phyloP scores from a whole-genome alignment of 1,139 yeast species.

The Zhuliangozyma parablackwelliae region DNA sequence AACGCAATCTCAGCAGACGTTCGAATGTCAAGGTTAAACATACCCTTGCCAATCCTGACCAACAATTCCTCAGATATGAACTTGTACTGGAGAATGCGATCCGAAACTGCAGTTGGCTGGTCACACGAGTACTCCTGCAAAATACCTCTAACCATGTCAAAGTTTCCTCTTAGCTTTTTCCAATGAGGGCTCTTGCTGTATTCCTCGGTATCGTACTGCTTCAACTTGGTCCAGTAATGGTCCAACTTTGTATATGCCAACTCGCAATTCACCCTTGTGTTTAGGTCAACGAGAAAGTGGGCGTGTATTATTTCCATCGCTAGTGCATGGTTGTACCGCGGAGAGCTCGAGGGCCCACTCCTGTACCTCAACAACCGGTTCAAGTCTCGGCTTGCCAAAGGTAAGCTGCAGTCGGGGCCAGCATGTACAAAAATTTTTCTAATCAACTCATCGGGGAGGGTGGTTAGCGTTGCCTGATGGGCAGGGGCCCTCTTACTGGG shows the following conservation, averaged over 20 bases:
- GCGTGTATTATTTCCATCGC: slow-evolving; percentile 12
- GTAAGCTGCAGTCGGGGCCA: slow-evolving; percentile 24
- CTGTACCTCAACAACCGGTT: slow-evolving; percentile 13
- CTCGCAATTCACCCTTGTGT: slow-evolving; percentile 11
- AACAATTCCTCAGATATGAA: too few relatives aligned
- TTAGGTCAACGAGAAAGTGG: slow-evolving; percentile 19
- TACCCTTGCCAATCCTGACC: too few relatives aligned
- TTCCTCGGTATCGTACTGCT: background rate
- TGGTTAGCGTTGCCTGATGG: background rate
- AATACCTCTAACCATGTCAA: too few relatives aligned
- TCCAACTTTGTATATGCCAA: slow-evolving; percentile 7
- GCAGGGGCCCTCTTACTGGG: too few relatives aligned
- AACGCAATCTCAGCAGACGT: too few relatives aligned
- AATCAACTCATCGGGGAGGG: slow-evolving; percentile 31
- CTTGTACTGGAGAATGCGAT: too few relatives aligned
- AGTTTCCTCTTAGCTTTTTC: too few relatives aligned
- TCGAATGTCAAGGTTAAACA: background rate
- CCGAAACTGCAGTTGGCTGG: too few relatives aligned
- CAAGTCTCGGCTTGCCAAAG: slow-evolving; percentile 22
- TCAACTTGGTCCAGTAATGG: slow-evolving; percentile 5
- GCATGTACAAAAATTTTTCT: slow-evolving; percentile 25
- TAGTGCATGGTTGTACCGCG: slow-evolving; percentile 11
- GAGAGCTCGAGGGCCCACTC: too few relatives aligned
- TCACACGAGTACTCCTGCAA: too few relatives aligned
- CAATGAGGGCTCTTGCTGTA: too few relatives aligned